These are phyloP conservation scores for Agaricus blazei DNA, from an alignment of 768 basidiomycete species.

Conservation along the genomic window DNA sequence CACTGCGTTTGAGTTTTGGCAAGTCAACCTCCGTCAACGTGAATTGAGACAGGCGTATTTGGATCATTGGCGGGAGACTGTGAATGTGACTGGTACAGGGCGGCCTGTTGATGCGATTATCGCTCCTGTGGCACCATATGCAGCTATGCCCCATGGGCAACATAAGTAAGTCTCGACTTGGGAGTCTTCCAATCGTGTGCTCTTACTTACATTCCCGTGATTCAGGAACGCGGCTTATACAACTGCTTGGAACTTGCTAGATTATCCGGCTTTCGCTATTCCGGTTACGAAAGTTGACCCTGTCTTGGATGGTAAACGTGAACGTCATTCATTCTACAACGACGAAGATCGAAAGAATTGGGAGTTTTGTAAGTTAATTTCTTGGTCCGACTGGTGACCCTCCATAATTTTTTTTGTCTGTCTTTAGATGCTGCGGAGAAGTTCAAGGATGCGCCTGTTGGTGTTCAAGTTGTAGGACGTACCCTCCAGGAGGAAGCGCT, in stretches of 20 bases:
- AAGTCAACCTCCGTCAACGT: conserved; percentile 47
- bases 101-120: conserved; percentile 77
- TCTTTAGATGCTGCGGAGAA: conserved; percentile 49
- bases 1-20: conserved; percentile 64
- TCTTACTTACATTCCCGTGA: conserved; percentile 1
- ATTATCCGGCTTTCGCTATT: conserved; percentile 56
- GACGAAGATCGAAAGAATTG: conserved; percentile 43
- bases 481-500: conserved; percentile 76
- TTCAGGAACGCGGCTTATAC: conserved; percentile 50
- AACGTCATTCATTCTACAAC: conserved; percentile 42
- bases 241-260: conserved; percentile 61
- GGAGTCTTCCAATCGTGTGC: background rate
- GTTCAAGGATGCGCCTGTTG: conserved; percentile 55
- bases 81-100: conserved; percentile 51
- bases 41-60: conserved; percentile 53
- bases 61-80: conserved; percentile 57
- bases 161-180: conserved; percentile 33
- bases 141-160: conserved; percentile 60
- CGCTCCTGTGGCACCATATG: conserved; percentile 52
- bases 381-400: background rate
- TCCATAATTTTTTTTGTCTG: too few species aligned
- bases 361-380: conserved; percentile 45
- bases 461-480: conserved; percentile 62
- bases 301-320: conserved; percentile 39
- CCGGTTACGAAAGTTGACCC: conserved; percentile 63